Base-by-base conservation (phyloP, 148 eudicot species). In the Oxyria digyna region DNA sequence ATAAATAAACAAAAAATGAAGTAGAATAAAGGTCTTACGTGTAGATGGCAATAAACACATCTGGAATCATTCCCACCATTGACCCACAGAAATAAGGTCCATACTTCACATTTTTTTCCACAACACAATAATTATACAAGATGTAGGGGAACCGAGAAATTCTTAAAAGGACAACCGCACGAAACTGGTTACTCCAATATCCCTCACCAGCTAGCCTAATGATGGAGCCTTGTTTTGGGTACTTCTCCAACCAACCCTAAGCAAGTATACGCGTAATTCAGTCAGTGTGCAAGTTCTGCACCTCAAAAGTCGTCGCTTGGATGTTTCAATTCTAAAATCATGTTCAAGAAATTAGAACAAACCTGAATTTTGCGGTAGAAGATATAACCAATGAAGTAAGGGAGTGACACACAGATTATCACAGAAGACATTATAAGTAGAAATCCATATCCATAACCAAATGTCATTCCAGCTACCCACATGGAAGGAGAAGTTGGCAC, bases 401-500 rank as follows among this genome's bases (percentile, higher is more conserved):
- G 93, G 77, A 92, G 81, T 17, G 91, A 81, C 52, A 82, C 81
- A 4, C 87, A 96, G 41, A 92, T 80, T 69, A 73, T 62, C 35
- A 71, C 81, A 17, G 74, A 93, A 32, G 75, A 73, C 21, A 78
- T 80, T 70, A 83, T 81, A 41, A 89, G 71, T 37, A 89, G 81
- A 83, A 87, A 92, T 15, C 97, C 93, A 66, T 67, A 65, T 67
- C 96, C 91, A 72, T 92, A 92, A 33, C 96, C 94, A 72, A 89
- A 89, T 57, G 87, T 84, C 93, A 92, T 89, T 50, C 96, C 97
- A 49, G 87, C 96, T 57, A 85, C 74, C 97, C 97, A 92, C 84
- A 85, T 87, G 71, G 94, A 84, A 4, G 96, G 97, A 21, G 86
- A 67, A 46, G n/a, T n/a, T n/a, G n/a, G n/a, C n/a, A n/a, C n/a